Base-by-base conservation (phyloP, 495 filamentous ascomycete species). In the Tuber brumale region DNA sequence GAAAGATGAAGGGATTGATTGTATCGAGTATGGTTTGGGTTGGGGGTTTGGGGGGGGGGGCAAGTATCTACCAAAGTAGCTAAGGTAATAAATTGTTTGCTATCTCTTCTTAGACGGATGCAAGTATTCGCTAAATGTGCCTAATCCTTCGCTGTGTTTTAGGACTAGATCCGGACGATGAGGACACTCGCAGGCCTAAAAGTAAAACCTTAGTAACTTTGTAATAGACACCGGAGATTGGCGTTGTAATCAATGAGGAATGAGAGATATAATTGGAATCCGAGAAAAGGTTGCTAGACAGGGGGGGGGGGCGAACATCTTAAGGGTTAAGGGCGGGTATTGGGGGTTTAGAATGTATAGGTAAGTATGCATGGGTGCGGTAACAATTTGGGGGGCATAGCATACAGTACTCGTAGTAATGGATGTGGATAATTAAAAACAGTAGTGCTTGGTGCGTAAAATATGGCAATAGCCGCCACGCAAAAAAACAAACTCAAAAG, bases 251-350 rank as follows among this genome's bases (percentile, higher is more conserved):
- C 78, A 79, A 80, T 66, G 76, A 80, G 76, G 78, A 80, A 80
- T 80, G 76, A 42, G 70, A 80, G 78, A 80, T 80, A 80, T 80
- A 80, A 80, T 80, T 80, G 78, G 78, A 80, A 80, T 80, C 79
- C 76, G 78, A 80, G 78, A 79, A 80, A 80, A 80, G 76, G 57
- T 31, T 75, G 76, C 72, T 74, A 43, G 76, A 76, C 78, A 79
- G 72, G 78, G 78, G 76, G 77, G 78, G 66, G 73, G 76, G 8
- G 70, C 46, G 70, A 70, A 44, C 66, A 75, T 66, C 9, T 31
- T 27, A 66, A 66, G 57, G 57, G 57, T 66, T 57, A n/a, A 57
- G 57, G 57, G 57, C n/a, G 27, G 57, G 51, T 5, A 48, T 48
- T 48, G 51, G 51, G 57, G 57, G n/a, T 27, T 31, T 31, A 66